Base-by-base conservation (phyloP, 352 stramenopile genomes). In the Globisporangium spiculum region DNA sequence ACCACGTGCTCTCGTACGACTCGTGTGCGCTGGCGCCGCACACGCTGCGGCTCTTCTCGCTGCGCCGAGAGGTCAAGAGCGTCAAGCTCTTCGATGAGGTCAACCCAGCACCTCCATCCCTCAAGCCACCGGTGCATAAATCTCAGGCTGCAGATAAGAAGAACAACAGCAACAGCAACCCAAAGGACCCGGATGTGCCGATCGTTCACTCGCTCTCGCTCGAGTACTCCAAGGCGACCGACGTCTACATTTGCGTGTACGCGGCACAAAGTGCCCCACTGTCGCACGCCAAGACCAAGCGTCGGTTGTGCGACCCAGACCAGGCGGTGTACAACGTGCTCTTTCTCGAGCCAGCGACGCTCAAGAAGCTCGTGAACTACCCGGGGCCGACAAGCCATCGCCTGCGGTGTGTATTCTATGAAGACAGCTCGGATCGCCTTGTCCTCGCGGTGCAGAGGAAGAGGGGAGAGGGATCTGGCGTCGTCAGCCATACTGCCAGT, bases 1-100 rank as follows among this genome's bases (percentile, higher is more conserved):
- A 95, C 64, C 87, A 95, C 46, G 71, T 95, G 34, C 75, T 93
- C 41, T 75, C 77, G 4, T 92, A 89, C 64, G 82, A 85, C 70
- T 78, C 74, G 24, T 65, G 75, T 4, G 57, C 66, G 12, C 66
- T 86, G 55, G 75, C 75, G 46, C 74, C 81, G 14, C 81, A 90
- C 65, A 77, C 75, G 44, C 70, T 94, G 56, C 79, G 86, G 12
- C 74, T 92, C 50, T 92, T 91, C 60, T 92, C 84, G 38, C 74
- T 94, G 55, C 84, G 86, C 1, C 75, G 86, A 3, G 83, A 94
- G 74, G 78, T 94, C 66, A 86, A 88, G 27, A 81, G 67, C 60
- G 67, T 70, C 7, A 57, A 68, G n/a, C 65, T 94, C 20, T 84
- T 94, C 59, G 72, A 83, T 30, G 60, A 70, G 5, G 52, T 61